Evolutionary conservation across 306 rosid genomes (phyloP), one percentile per base, ranked within the genome.

Genomic region (Adenanthera pavonina): DNA sequence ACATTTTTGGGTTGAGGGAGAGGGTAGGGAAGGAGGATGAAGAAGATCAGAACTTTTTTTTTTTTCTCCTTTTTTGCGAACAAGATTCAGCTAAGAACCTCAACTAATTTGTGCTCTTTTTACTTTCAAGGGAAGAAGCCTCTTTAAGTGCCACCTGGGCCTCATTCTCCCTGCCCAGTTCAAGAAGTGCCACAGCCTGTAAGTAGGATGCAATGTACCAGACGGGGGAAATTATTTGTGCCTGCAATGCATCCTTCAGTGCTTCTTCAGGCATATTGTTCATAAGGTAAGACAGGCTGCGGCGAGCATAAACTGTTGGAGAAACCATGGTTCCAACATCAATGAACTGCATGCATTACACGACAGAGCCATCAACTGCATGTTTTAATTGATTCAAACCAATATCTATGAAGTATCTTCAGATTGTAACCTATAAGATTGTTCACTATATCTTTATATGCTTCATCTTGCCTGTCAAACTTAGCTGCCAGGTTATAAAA

Each of bases 291-390:
- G 90, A 88, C 84, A 95, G 86, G 83, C 99, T 89, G 25, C 99
- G 97, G 35, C 99, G 96, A n/a, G 98, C 98, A 83, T 78, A 92
- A 66, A 96, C 81, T 3, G 97, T 96, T 0, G 99, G 99, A 33
- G 98, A 96, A 74, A 91, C 81, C 98, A 93, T 92, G 54, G 97
- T 92, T 76, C 99, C 99, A 56, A 87, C 97, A 0, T 84, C 89
- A 52, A 93, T 92, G 89, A 96, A 93, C 97, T 96, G 94, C 86
- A 80, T 70, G 94, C 85, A 80, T 73, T 71, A 75, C 74, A 84
- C 10, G 65, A 73, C 3, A 17, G 85, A 86, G 75, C 60, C 72
- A 69, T 86, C 77, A 89, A 86, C 54, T n/a, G 52, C 52, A 76
- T n/a, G 17, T 67, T 77, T 13, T n/a, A 72, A 73, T 65, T 75